A percentile compares a stretch with the other conserved stretches of the same genome.
phyloP scores from a whole-genome alignment of 1,284 basidiomycete species.

The Tremellales sp. region DNA sequence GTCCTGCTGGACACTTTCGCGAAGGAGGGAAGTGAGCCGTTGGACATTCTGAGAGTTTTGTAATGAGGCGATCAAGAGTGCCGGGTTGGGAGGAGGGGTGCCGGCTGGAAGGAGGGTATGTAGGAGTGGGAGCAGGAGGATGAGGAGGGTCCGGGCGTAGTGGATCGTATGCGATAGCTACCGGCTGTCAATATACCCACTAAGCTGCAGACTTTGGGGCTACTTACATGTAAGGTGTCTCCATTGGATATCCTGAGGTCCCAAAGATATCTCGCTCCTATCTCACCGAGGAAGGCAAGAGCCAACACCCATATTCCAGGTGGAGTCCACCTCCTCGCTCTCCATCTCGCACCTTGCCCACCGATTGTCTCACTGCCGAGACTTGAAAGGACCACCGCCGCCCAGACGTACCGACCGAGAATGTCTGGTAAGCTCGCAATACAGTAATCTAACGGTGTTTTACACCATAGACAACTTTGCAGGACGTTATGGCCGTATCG shows the following conservation, averaged over 20 bases:
- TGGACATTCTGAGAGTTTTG: slow-evolving; percentile 15
- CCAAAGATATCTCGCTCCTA: slow-evolving; percentile 12
- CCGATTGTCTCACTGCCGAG: slow-evolving; percentile 9
- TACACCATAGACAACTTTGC: slow-evolving; percentile 35
- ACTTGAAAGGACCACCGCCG: slow-evolving; percentile 14
- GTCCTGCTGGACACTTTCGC: slow-evolving; percentile 15
- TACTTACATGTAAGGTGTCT: slow-evolving; percentile 33
- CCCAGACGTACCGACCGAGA: slow-evolving; percentile 19
- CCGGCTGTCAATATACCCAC: neutral
- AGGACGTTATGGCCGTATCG: slow-evolving; percentile 33
- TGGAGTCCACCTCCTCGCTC: slow-evolving; percentile 19
- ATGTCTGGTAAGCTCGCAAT: slow-evolving; percentile 22
- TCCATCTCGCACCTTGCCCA: slow-evolving; percentile 8
- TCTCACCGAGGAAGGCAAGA: slow-evolving; percentile 2
- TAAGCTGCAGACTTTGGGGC: neutral
- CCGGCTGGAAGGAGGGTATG: slow-evolving; percentile 31
- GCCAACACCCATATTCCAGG: slow-evolving; percentile 19
- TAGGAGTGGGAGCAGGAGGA: slow-evolving; percentile 22
- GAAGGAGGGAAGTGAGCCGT: slow-evolving; percentile 16
- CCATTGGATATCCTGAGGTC: slow-evolving; percentile 24
- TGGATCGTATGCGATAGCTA: slow-evolving; percentile 10
- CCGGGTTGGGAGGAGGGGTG: slow-evolving; percentile 1
- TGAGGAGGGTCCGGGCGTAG: slow-evolving; percentile 18
- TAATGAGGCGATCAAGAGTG: slow-evolving; percentile 8
- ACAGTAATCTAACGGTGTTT: slow-evolving; percentile 18